A percentile compares a stretch with the other conserved stretches of the same genome.
Conservation (phyloP, 352 stramenopile species). For the Phytophthora fragariae region DNA sequence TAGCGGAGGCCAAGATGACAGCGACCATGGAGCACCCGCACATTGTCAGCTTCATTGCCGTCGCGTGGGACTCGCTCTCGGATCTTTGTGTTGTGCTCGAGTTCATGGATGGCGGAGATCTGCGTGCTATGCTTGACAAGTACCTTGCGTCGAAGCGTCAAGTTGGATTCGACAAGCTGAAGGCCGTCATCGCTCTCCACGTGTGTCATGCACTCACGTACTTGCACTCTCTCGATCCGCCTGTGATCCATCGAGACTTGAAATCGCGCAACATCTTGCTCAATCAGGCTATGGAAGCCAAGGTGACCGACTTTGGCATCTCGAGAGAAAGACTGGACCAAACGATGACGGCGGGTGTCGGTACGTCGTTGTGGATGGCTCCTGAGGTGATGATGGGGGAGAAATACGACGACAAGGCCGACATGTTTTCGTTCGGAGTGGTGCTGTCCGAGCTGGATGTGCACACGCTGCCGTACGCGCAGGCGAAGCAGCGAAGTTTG, state of each 20-base stretch:
- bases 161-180: conserved; percentile 41
- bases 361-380: not conserved
- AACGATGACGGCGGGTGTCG: not conserved
- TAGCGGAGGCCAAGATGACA: conserved; percentile 56
- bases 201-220: conserved; percentile 33
- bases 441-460: not conserved
- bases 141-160: conserved; percentile 13
- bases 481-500: conserved; percentile 34
- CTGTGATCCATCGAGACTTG: conserved; percentile 56
- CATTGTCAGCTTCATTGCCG: conserved; percentile 60
- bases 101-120: conserved; percentile 47
- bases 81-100: conserved; percentile 53
- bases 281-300: not conserved
- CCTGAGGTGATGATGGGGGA: not conserved
- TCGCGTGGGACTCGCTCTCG: conserved; percentile 55
- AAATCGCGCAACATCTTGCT: conserved; percentile 60
- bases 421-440: not conserved
- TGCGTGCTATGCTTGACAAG: conserved; percentile 37
- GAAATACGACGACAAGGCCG: not conserved
- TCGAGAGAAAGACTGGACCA: not conserved
- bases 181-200: conserved; percentile 35
- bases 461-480: conserved; percentile 51
- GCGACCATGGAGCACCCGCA: conserved; percentile 52
- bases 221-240: conserved; percentile 13
- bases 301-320: not conserved